Evolutionary conservation across 257 asterid genomes (phyloP).

Genomic region (Coffea canephora): DNA sequence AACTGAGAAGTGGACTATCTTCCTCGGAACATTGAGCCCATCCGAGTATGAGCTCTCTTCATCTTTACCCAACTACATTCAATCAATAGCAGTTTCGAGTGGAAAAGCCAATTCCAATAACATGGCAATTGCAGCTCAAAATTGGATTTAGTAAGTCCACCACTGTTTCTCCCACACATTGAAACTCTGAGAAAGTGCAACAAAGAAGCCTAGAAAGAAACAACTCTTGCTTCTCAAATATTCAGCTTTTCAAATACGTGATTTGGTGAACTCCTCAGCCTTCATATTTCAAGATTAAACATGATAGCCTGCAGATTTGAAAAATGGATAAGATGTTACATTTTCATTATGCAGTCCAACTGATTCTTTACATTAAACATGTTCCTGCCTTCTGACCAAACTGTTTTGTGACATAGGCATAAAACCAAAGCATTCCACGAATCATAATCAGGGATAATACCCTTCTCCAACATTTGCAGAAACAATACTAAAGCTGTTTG

Average conservation of each 20-base stretch:
- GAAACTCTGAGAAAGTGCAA: background rate
- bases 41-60: too few species aligned
- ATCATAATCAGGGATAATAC: slow-evolving; percentile 44
- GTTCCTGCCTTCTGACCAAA: slow-evolving; percentile 25
- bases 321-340: slow-evolving; percentile 11
- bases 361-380: slow-evolving; percentile 26
- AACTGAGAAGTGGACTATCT: slow-evolving; percentile 11
- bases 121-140: background rate
- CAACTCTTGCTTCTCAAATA: background rate
- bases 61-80: slow-evolving; percentile 31
- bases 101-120: background rate
- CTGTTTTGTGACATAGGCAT: slow-evolving; percentile 24
- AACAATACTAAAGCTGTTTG: slow-evolving; percentile 44
- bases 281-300: background rate
- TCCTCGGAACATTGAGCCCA: too few species aligned
- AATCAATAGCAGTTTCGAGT: background rate
- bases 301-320: background rate
- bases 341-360: slow-evolving; percentile 26
- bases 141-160: background rate
- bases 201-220: background rate
- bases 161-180: background rate
- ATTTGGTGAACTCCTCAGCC: background rate
- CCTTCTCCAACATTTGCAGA: slow-evolving; percentile 58
- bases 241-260: background rate
- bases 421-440: slow-evolving; percentile 55